Conservation (phyloP, 2,329 filamentous ascomycete genomes). For the Domatiomyces catenatus region DNA sequence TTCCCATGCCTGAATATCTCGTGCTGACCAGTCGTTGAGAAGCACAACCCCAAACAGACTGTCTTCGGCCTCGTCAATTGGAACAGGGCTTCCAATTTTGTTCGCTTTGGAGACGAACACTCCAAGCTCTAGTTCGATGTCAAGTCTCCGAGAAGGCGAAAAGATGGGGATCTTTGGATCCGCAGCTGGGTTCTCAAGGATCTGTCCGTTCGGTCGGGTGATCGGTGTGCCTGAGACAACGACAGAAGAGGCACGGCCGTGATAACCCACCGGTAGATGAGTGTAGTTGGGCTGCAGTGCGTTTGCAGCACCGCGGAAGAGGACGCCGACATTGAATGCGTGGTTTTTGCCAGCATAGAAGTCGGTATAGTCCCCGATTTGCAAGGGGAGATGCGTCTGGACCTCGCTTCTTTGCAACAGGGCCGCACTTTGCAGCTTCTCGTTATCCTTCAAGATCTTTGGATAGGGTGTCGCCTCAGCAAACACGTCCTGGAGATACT, state of each 20-base stretch:
- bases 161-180: slow-evolving; percentile 49
- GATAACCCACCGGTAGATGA: slow-evolving; percentile 67
- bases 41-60: slow-evolving; percentile 66
- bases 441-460: slow-evolving; percentile 48
- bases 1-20: slow-evolving; percentile 73
- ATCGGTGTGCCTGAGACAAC: slow-evolving; percentile 44
- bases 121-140: slow-evolving; percentile 68
- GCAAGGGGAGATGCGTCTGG: slow-evolving; percentile 56
- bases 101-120: slow-evolving; percentile 56
- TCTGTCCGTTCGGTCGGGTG: slow-evolving; percentile 59
- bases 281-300: slow-evolving; percentile 70
- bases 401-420: slow-evolving; percentile 46
- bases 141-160: slow-evolving; percentile 49
- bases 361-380: slow-evolving; percentile 70
- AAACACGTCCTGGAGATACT: slow-evolving; percentile 54
- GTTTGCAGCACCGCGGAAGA: slow-evolving; percentile 58
- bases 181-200: slow-evolving; percentile 47
- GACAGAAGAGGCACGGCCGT: slow-evolving; percentile 49
- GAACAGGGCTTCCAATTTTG: slow-evolving; percentile 47
- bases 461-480: slow-evolving; percentile 43
- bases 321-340: slow-evolving; percentile 49
- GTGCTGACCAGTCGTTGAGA: slow-evolving; percentile 76
- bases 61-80: slow-evolving; percentile 49
- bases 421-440: slow-evolving; percentile 38
- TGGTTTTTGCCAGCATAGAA: slow-evolving; percentile 73